Evolutionary conservation across 2,329 filamentous ascomycete species (phyloP).

Genomic region (Phyllosticta ampelicida): DNA sequence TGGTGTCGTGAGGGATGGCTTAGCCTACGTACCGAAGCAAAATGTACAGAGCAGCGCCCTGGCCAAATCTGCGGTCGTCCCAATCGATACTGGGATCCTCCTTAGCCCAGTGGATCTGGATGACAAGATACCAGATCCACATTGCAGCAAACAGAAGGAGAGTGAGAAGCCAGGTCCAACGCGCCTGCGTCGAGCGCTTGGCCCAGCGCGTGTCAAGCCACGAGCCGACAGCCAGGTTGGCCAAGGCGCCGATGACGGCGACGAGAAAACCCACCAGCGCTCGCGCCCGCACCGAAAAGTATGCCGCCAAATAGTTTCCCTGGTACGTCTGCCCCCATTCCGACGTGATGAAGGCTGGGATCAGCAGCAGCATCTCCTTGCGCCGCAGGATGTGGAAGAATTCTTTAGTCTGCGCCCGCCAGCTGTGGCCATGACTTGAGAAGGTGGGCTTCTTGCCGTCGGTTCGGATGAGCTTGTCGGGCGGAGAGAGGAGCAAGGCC

Average conservation of each 20-base stretch:
- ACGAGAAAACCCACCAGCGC: conserved; percentile 37
- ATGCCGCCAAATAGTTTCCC: conserved; percentile 43
- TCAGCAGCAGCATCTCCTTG: conserved; percentile 38
- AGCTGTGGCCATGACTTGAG: conserved; percentile 12
- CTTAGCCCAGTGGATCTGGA: conserved; percentile 21
- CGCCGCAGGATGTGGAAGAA: conserved; percentile 27
- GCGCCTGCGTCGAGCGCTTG: conserved; percentile 27
- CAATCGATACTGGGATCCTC: conserved; percentile 33
- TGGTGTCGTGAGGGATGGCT: no score
- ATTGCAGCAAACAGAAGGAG: conserved; percentile 33
- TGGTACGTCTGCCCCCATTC: conserved; percentile 43
- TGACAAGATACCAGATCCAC: conserved; percentile 39
- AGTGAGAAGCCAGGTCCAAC: conserved; percentile 27
- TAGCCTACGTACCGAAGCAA: conserved; percentile 31
- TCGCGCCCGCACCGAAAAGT: conserved; percentile 41
- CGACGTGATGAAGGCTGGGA: conserved; percentile 40
- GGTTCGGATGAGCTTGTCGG: conserved; percentile 34
- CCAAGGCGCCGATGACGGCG: conserved; percentile 35
- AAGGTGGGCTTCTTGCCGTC: conserved; percentile 25
- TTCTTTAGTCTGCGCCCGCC: conserved; percentile 22
- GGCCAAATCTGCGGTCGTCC: conserved; percentile 34
- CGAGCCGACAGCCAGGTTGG: conserved; percentile 42
- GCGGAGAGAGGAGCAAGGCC: conserved; percentile 35
- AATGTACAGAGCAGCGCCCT: conserved; percentile 39
- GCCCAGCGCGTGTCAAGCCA: conserved; percentile 36